These are phyloP conservation scores for Eucommia ulmoides DNA, from an alignment of 257 asterid species.

Conservation along the genomic window DNA sequence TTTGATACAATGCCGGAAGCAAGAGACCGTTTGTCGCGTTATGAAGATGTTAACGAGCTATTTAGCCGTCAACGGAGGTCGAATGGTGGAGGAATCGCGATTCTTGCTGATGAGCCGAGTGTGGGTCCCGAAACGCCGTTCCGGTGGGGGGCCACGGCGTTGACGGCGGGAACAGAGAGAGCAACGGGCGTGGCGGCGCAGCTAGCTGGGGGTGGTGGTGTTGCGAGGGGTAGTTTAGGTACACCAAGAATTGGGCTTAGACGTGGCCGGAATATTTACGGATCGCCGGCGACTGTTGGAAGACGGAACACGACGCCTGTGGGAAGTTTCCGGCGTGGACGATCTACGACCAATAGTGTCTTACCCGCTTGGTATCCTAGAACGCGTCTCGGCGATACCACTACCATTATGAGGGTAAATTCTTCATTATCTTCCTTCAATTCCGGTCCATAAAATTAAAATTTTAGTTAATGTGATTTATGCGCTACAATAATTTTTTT, in stretches of 20 bases:
- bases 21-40: neutral
- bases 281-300: neutral
- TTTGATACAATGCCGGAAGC: neutral
- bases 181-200: neutral
- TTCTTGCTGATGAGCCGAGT: neutral
- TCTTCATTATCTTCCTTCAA: too few species aligned
- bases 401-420: neutral
- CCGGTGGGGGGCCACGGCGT: neutral
- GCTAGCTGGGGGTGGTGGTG: neutral
- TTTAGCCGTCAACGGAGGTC: constrained; percentile 1
- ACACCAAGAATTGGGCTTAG: neutral
- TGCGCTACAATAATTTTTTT: too few species aligned
- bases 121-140: neutral
- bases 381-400: neutral
- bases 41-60: neutral
- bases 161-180: neutral
- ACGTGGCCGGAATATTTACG: neutral
- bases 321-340: neutral
- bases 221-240: neutral
- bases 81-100: neutral
- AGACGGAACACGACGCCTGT: neutral
- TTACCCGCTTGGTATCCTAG: constrained; percentile 3
- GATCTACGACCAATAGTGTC: neutral
- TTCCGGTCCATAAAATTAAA: too few species aligned
- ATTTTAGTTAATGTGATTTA: too few species aligned